Evolutionary conservation across 2,329 filamentous ascomycete genomes (phyloP).

Genomic region (Paraphaeosphaeria sporulosa): DNA sequence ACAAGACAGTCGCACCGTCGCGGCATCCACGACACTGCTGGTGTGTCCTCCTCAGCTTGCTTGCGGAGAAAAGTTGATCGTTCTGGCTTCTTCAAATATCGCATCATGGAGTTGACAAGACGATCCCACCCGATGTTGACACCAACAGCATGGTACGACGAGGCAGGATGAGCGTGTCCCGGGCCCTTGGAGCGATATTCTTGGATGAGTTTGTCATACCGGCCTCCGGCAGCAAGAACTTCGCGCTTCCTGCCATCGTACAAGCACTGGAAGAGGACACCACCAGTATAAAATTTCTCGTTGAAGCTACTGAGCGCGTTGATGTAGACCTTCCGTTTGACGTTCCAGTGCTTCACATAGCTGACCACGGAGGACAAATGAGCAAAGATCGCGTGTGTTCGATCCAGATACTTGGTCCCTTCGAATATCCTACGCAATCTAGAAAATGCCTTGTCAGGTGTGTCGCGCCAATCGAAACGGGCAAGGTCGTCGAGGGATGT

Average conservation of each 20-base stretch:
- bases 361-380: slow-evolving; percentile 81
- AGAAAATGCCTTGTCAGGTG: slow-evolving; percentile 76
- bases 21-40: slow-evolving; percentile 47
- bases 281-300: slow-evolving; percentile 82
- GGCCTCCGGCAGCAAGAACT: slow-evolving; percentile 90
- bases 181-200: slow-evolving; percentile 78
- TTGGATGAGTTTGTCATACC: slow-evolving; percentile 89
- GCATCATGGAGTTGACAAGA: slow-evolving; percentile 69
- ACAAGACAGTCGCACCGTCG: slow-evolving; percentile 84
- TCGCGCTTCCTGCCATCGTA: slow-evolving; percentile 82
- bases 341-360: slow-evolving; percentile 77
- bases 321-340: slow-evolving; percentile 81
- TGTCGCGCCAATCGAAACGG: slow-evolving; percentile 86
- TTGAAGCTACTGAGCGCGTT: slow-evolving; percentile 87
- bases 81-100: slow-evolving; percentile 57
- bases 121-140: slow-evolving; percentile 91
- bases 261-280: slow-evolving; percentile 88
- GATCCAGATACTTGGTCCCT: slow-evolving; percentile 61
- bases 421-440: slow-evolving; percentile 65
- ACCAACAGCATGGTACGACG: slow-evolving; percentile 79
- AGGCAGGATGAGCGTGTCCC: slow-evolving; percentile 55
- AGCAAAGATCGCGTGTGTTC: slow-evolving; percentile 67
- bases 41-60: slow-evolving; percentile 65
- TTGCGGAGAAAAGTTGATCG: slow-evolving; percentile 71
- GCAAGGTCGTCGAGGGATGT: slow-evolving; percentile 91